Base-by-base conservation (phyloP, 2,329 filamentous ascomycete species). In the Zymoseptoria passerinii region DNA sequence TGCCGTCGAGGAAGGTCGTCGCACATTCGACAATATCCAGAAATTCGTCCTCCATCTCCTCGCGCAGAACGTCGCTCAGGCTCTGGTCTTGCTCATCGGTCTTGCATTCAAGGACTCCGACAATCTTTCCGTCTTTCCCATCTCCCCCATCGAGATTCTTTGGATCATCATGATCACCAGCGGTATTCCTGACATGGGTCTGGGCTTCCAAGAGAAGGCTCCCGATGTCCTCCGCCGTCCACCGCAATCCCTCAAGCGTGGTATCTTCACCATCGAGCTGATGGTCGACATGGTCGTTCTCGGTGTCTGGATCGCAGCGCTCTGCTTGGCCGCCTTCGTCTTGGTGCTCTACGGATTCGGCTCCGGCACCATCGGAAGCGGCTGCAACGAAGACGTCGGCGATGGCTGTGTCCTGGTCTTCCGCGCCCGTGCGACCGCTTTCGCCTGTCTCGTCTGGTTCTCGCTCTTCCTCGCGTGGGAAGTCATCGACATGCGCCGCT, bases 111-210 rank as follows among this genome's bases (percentile, higher is more conserved):
- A 90, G 67, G 90, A 95, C 68, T 65, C 74, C 1, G 76, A 78
- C 7, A 81, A 83, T 8, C 81, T 88, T 61, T 94, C 89, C 0
- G 90, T 95, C 8, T 95, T 95, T 72, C 90, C 90, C 4, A 82
- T 95, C 49, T 85, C 88, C 0, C 90, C 90, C 0, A 83, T 95
- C 7, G 86, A 95, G 67, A 92, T 95, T 61, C 81, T 95, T 59
- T 95, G 55, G 90, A 90, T 96, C 72, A 95, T 95, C 74, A 92
- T 95, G 88, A 82, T 94, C 57, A 96, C 91, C 0, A 92, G 89
- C 48, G 89, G 87, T 6, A 84, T 94, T 72, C 90, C 90, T 1
- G 91, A 92, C 59, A 94, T 96, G 77, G 91, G 90, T 50, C 82
- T 96, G 0, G 90, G 90, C 19, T 87, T 90, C 65, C 90, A 95